phyloP scores from a whole-genome alignment of 179 eudicot genomes.

The Silene coronaria region DNA sequence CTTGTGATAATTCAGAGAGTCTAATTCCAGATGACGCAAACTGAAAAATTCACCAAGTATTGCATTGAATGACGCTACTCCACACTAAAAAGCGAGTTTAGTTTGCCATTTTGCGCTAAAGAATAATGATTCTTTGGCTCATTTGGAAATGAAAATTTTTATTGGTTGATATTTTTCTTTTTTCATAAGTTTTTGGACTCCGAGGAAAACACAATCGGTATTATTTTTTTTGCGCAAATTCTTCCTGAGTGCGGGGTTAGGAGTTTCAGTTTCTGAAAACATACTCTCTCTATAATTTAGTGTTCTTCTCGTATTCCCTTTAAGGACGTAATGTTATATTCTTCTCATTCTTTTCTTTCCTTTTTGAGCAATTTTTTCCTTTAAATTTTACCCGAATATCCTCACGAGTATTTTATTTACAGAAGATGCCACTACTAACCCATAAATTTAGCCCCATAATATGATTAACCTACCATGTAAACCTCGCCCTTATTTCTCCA shows the following conservation, averaged over 20 bases:
- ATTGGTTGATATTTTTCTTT: background rate
- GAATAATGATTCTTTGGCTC: too few species aligned
- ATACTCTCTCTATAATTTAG: background rate
- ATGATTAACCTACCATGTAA: too few species aligned
- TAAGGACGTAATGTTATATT: too few species aligned
- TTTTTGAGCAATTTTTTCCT: too few species aligned
- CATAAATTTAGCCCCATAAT: too few species aligned
- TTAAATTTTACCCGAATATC: too few species aligned
- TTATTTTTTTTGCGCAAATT: background rate
- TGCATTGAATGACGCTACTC: background rate
- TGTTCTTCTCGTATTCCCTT: too few species aligned
- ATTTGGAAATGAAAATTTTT: too few species aligned
- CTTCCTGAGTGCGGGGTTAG: background rate
- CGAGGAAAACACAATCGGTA: background rate
- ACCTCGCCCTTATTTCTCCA: too few species aligned
- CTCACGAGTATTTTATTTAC: too few species aligned
- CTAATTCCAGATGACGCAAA: background rate
- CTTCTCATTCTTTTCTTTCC: too few species aligned
- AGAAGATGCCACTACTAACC: too few species aligned
- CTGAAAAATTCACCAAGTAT: background rate
- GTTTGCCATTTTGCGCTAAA: background rate
- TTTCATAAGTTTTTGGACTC: background rate
- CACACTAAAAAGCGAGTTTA: background rate
- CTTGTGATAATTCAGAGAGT: background rate
- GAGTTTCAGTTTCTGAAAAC: conserved; percentile 1